Conservation (phyloP, 2,329 filamentous ascomycete genomes). For the Scedosporium aurantiacum region DNA sequence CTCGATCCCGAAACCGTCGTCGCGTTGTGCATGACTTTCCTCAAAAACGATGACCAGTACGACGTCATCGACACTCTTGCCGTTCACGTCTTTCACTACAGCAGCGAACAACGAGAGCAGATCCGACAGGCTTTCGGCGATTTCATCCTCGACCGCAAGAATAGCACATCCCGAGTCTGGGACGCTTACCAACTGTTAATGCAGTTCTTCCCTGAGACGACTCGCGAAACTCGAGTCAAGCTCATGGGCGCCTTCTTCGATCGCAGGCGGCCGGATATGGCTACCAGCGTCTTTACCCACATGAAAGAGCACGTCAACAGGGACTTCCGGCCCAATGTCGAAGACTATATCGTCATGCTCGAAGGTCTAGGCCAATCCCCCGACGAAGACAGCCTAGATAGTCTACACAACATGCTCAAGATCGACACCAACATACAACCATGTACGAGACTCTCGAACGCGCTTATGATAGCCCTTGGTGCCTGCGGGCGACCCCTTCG, state of each 20-base stretch:
- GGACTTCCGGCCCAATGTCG: slow-evolving; percentile 52
- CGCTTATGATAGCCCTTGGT: slow-evolving; percentile 77
- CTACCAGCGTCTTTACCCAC: slow-evolving; percentile 75
- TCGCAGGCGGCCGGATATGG: slow-evolving; percentile 72
- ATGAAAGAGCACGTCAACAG: slow-evolving; percentile 70
- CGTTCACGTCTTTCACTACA: slow-evolving; percentile 59
- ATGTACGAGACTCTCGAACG: slow-evolving; percentile 67
- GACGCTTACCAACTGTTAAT: slow-evolving; percentile 54
- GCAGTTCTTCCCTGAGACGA: slow-evolving; percentile 55
- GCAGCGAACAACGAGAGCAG: slow-evolving; percentile 53
- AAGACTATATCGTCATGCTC: slow-evolving; percentile 70
- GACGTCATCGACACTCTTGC: slow-evolving; percentile 78
- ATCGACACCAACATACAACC: slow-evolving; percentile 74
- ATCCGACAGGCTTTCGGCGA: slow-evolving; percentile 56
- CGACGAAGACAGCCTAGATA: slow-evolving; percentile 51
- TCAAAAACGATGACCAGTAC: slow-evolving; percentile 63
- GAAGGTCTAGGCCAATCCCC: slow-evolving; percentile 55
- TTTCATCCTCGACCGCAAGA: slow-evolving; percentile 54
- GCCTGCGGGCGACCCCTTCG: slow-evolving; percentile 53
- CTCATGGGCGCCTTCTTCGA: slow-evolving; percentile 78
- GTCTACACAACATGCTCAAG: slow-evolving; percentile 88
- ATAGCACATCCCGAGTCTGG: slow-evolving; percentile 54
- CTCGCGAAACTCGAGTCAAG: slow-evolving; percentile 51
- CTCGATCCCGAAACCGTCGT: slow-evolving; percentile 67
- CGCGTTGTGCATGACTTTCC: slow-evolving; percentile 60